Base-by-base conservation (phyloP, 2,329 filamentous ascomycete genomes). In the Botrytis pseudocinerea region DNA sequence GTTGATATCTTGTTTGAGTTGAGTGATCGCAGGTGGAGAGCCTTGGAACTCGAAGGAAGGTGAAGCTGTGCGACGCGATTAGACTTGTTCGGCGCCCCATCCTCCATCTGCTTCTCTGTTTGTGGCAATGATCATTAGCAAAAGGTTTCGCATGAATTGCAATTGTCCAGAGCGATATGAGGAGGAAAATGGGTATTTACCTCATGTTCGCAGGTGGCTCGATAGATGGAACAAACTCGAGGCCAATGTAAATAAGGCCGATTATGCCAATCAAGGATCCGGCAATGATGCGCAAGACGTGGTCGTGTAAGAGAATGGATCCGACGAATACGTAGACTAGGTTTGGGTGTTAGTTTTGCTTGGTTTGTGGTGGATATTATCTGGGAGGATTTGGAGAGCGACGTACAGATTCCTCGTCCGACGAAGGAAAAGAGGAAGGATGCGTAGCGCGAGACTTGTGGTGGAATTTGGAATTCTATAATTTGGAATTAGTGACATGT, bases 371-470 rank as follows among this genome's bases (percentile, higher is more conserved):
- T 42, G 35, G 35, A 35, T n/a, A 51, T 70, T 69, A 44, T 25
- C 18, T 57, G 70, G 48, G 69, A 44, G 14, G 25, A 32, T 65
- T 14, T 51, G 32, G 69, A 35, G 51, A 22, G 10, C 54, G 25
- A 90, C 94, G 85, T 90, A 97, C 95, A 98, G 82, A 94, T 87
- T 84, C 96, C 96, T 81, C 96, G 94, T 75, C 96, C 96, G 78
- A 98, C 85, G 87, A 99, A 98, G 73, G 93, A 97, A 87, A 98
- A 98, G 84, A 98, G 91, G 87, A 99, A 99, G 18, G 94, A 97
- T 71, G 94, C 95, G 86, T 98, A 97, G 84, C 94, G 92, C 73
- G 94, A 92, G 71, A 97, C 88, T 82, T 97, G 95, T 74, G 95
- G 93, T 69, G 96, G 95, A 79, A 98, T 95, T 84, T 97, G 92